Base-by-base conservation (phyloP, 352 stramenopile species). In the Hyaloperonospora arabidopsidis region DNA sequence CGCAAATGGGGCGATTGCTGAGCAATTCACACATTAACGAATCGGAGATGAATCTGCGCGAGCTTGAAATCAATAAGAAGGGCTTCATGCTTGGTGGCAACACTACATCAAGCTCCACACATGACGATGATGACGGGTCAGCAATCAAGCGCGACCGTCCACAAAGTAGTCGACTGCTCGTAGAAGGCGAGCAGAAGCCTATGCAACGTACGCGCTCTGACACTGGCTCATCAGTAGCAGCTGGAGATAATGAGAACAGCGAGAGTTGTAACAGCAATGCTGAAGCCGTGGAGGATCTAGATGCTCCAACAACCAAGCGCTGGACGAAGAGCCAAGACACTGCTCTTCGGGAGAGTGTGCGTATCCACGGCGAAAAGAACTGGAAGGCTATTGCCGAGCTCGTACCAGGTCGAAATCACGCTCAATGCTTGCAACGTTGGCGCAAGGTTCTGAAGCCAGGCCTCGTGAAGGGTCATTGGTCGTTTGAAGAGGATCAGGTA, bases 381-480 rank as follows among this genome's bases (percentile, higher is more conserved):
- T 96, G 86, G 86, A 93, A 94, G 52, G 78, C 80, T 17, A 94
- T 95, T 49, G 86, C 86, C 2, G 78, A 90, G 53, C 65, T 89
- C 4, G 84, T 95, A 38, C 78, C 80, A 11, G 79, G 79, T 40
- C 81, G 86, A 15, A 91, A 93, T 57, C 84, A 95, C 56, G 82
- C 84, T 3, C 86, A 96, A 66, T 96, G 86, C 44, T 63, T 95
- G 45, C 86, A 96, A 63, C 78, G 86, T 28, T 96, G 86, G 86
- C 80, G 84, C 34, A 96, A 96, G 63, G 86, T 98, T 40, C 79
- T 98, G 29, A 96, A 96, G 60, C 93, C 94, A 12, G 95, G 93
- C 32, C 74, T 98, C 5, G 87, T 97, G 29, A 98, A 98, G 65
- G 92, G 92, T 43, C 90, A 95, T 50, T 98, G 94, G 94, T 96